phyloP scores from a whole-genome alignment of 768 basidiomycete genomes.

The Boletus fagicola region DNA sequence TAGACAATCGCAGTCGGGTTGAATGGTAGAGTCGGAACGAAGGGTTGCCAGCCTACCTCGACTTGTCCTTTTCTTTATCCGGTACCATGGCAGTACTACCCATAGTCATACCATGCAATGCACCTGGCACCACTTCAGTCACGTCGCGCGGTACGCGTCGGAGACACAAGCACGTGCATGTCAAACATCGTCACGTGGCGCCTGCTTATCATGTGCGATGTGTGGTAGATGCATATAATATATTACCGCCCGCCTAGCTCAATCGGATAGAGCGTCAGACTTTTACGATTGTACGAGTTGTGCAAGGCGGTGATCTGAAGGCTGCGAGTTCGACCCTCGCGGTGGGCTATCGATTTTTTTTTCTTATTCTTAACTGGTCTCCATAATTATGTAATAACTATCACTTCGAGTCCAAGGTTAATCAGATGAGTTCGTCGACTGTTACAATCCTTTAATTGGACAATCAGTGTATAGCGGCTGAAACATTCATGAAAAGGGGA shows the following conservation, averaged over 20 bases:
- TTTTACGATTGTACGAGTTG: slow-evolving; percentile 42
- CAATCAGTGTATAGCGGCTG: background rate
- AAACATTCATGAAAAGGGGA: background rate
- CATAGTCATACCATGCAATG: background rate
- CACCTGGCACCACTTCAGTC: background rate
- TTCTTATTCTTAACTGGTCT: background rate
- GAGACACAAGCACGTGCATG: slow-evolving; percentile 13
- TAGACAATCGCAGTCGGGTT: background rate
- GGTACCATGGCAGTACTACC: slow-evolving; percentile 30
- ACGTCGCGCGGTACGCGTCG: slow-evolving; percentile 5
- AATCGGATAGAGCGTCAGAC: slow-evolving; percentile 69
- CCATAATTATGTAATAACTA: background rate
- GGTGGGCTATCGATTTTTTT: slow-evolving; percentile 53
- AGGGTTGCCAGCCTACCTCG: slow-evolving; percentile 24
- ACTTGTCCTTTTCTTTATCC: slow-evolving; percentile 51
- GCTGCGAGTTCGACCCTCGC: slow-evolving; percentile 86
- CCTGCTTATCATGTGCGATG: slow-evolving; percentile 37
- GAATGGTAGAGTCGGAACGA: background rate
- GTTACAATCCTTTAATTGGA: background rate
- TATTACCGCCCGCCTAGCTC: slow-evolving; percentile 54
- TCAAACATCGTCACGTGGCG: slow-evolving; percentile 19
- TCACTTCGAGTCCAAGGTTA: background rate
- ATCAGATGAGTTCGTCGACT: background rate
- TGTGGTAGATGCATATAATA: background rate
- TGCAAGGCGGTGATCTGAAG: slow-evolving; percentile 62